Evolutionary conservation across 345 rosid species (phyloP).

Genomic region (Citrus inodora): DNA sequence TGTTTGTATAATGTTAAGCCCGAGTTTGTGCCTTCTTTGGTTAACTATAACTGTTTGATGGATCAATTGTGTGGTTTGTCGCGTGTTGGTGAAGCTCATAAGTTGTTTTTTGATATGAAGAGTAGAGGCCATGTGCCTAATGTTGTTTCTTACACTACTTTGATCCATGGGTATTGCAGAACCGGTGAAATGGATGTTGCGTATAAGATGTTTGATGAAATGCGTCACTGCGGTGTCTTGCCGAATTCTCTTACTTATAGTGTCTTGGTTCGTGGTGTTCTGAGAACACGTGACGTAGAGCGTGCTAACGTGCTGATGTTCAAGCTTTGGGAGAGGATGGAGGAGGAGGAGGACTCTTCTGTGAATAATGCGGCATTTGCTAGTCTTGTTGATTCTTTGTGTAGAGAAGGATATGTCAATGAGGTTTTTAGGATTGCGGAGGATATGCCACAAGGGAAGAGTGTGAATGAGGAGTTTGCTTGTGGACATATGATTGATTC

Average conservation of each 20-base stretch:
- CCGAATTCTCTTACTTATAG: slow-evolving; percentile 65
- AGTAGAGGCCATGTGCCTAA: slow-evolving; percentile 57
- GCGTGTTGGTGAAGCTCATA: slow-evolving; percentile 47
- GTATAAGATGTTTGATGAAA: slow-evolving; percentile 66
- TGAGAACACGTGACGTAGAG: slow-evolving; percentile 44
- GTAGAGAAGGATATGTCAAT: slow-evolving; percentile 56
- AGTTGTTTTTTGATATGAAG: slow-evolving; percentile 56
- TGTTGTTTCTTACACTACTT: slow-evolving; percentile 68
- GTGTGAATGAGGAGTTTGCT: slow-evolving; percentile 49
- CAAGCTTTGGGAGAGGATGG: slow-evolving; percentile 63
- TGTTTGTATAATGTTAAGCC: slow-evolving; percentile 48
- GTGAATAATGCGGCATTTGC: slow-evolving; percentile 64
- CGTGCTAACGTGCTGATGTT: slow-evolving; percentile 39
- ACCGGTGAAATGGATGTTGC: slow-evolving; percentile 43
- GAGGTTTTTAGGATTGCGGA: slow-evolving; percentile 69
- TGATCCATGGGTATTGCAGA: slow-evolving; percentile 53
- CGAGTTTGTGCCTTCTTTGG: slow-evolving; percentile 63
- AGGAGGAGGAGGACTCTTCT: slow-evolving; percentile 35
- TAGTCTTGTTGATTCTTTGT: slow-evolving; percentile 60
- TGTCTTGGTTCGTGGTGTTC: slow-evolving; percentile 54
- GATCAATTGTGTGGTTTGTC: slow-evolving; percentile 50
- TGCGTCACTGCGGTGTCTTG: slow-evolving; percentile 40
- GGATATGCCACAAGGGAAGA: slow-evolving; percentile 58
- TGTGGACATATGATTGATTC: slow-evolving; percentile 76
- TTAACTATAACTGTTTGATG: slow-evolving; percentile 71